These are phyloP conservation scores for Didymella lethalis DNA, from an alignment of 2,329 filamentous ascomycete species.

Conservation along the genomic window DNA sequence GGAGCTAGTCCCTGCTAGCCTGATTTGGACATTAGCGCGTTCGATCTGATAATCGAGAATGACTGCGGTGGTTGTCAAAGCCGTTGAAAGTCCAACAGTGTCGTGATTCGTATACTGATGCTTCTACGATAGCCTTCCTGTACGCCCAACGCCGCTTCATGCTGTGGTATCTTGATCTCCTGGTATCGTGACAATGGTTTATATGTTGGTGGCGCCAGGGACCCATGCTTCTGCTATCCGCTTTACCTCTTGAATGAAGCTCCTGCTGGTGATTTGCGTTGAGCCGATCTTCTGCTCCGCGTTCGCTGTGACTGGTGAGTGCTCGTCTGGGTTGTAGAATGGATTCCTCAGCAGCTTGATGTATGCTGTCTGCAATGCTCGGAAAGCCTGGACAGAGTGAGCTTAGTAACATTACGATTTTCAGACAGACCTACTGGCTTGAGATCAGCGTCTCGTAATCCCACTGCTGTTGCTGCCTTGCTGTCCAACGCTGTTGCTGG, in stretches of 20 bases:
- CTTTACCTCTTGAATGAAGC: conserved; percentile 82
- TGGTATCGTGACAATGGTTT: conserved; percentile 41
- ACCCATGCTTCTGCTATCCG: conserved; percentile 86
- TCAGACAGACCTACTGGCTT: conserved; percentile 68
- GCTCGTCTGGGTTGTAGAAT: conserved; percentile 90
- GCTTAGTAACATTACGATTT: background rate
- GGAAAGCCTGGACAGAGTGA: conserved; percentile 70
- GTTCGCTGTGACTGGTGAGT: conserved; percentile 66
- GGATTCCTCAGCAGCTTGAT: conserved; percentile 89
- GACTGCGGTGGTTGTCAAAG: background rate
- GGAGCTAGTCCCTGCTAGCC: conserved; percentile 24
- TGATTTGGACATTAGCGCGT: conserved; percentile 33
- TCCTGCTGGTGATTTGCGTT: conserved; percentile 79
- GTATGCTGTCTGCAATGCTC: conserved; percentile 91
- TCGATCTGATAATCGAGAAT: conserved; percentile 24
- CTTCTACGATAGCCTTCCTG: background rate
- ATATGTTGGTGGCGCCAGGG: conserved; percentile 72
- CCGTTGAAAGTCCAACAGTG: background rate
- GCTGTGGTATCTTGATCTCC: conserved; percentile 29
- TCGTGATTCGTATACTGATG: background rate
- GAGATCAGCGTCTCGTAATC: conserved; percentile 84
- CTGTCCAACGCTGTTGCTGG: conserved; percentile 51
- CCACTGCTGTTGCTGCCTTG: conserved; percentile 61
- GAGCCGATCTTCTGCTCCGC: conserved; percentile 55
- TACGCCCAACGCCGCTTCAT: conserved; percentile 39